phyloP scores from a whole-genome alignment of 352 stramenopile species.

The Pythium dissotocum region DNA sequence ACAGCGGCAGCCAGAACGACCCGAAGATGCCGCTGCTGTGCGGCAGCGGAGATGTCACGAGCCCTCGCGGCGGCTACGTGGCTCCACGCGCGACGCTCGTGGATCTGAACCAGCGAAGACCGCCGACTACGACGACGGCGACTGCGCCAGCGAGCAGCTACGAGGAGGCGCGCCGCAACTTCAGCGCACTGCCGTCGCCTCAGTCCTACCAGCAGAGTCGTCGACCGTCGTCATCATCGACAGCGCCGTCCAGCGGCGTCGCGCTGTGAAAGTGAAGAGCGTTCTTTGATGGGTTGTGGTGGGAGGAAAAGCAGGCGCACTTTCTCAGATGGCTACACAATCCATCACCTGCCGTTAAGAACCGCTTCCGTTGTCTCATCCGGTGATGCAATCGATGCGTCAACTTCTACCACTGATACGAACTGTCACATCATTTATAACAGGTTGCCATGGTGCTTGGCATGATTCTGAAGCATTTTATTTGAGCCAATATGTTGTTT shows the following conservation, averaged over 20 bases:
- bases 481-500: not conserved
- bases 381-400: not conserved
- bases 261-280: not conserved
- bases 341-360: slow-evolving; percentile 16
- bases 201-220: slow-evolving; percentile 17
- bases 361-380: slow-evolving; percentile 14
- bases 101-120: slow-evolving; percentile 20
- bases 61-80: slow-evolving; percentile 7
- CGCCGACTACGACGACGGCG: slow-evolving; percentile 1
- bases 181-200: slow-evolving; percentile 44
- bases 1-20: slow-evolving; percentile 38
- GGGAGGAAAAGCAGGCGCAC: not conserved
- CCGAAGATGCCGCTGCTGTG: slow-evolving; percentile 68
- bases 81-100: slow-evolving; percentile 18
- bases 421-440: not conserved
- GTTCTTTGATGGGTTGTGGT: not conserved
- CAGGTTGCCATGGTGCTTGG: not conserved
- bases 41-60: slow-evolving; percentile 27
- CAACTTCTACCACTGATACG: slow-evolving; percentile 1
- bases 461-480: not conserved
- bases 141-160: slow-evolving; percentile 31
- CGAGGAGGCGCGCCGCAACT: slow-evolving; percentile 55
- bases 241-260: not conserved
- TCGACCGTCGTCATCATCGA: not conserved
- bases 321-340: slow-evolving; percentile 16